These are phyloP conservation scores for Hypoxylon fragiforme DNA, from an alignment of 495 filamentous ascomycete genomes.

Conservation along the genomic window DNA sequence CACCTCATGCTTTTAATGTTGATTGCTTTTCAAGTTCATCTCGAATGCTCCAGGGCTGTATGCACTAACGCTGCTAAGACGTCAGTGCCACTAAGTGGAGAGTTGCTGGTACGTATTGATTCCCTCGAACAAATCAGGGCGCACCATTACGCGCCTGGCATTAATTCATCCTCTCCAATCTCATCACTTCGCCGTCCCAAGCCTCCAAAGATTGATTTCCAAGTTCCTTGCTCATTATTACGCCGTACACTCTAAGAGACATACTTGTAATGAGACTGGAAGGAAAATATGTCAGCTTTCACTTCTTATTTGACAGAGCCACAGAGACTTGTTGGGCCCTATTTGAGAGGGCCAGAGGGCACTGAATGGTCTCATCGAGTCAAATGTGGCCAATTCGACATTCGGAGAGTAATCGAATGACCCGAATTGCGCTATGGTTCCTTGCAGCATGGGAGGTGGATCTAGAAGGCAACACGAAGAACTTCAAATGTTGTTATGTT, in stretches of 20 bases:
- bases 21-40: no score
- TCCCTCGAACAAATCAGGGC: conserved; percentile 22
- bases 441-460: conserved; percentile 5
- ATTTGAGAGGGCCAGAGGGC: no score
- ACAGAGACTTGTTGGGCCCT: background rate
- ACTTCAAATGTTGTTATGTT: conserved; percentile 22
- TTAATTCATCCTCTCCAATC: conserved; percentile 22
- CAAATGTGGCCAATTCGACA: conserved; percentile 5
- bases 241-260: no score
- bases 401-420: conserved; percentile 28
- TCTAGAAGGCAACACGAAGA: no score
- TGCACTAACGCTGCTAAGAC: no score
- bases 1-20: background rate
- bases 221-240: conserved; percentile 5
- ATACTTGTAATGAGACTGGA: background rate
- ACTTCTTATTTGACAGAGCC: conserved; percentile 17
- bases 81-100: no score
- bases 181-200: conserved; percentile 11
- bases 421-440: conserved; percentile 22
- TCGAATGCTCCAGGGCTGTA: no score
- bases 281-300: conserved; percentile 7
- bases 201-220: conserved; percentile 19
- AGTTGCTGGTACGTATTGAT: no score
- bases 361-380: no score
- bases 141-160: conserved; percentile 26